Conservation (phyloP, 1,139 yeast species). For the Trichomonascaceae sp. region DNA sequence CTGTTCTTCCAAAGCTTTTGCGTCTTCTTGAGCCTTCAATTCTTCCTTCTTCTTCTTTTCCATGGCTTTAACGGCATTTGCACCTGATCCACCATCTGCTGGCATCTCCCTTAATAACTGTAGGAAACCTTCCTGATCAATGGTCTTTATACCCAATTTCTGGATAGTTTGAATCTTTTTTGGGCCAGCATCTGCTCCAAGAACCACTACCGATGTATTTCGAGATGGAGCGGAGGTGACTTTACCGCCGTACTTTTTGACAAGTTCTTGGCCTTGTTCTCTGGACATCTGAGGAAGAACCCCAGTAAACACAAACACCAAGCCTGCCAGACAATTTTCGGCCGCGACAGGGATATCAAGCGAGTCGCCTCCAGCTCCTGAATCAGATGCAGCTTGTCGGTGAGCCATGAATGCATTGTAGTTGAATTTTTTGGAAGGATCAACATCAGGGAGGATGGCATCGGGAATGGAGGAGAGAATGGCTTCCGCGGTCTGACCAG, state of each 20-base stretch:
- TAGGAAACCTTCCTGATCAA: slow-evolving; percentile 81
- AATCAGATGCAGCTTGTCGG: slow-evolving; percentile 24
- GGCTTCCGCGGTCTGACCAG: slow-evolving; percentile 39
- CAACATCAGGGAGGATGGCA: slow-evolving; percentile 57
- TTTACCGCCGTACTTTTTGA: slow-evolving; percentile 87
- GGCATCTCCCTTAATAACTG: slow-evolving; percentile 77
- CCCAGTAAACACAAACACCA: slow-evolving; percentile 93
- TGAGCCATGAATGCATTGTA: slow-evolving; percentile 49
- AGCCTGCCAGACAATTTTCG: slow-evolving; percentile 76
- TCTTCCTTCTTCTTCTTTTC: slow-evolving; percentile 66
- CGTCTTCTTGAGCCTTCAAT: slow-evolving; percentile 45
- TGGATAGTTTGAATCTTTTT: slow-evolving; percentile 81
- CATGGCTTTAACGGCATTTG: slow-evolving; percentile 65
- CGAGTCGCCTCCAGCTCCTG: slow-evolving; percentile 14
- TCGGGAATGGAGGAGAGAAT: slow-evolving; percentile 59
- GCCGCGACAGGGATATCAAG: slow-evolving; percentile 64
- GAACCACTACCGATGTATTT: slow-evolving; percentile 79
- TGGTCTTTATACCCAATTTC: slow-evolving; percentile 66
- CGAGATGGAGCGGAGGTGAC: slow-evolving; percentile 84
- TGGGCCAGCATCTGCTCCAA: slow-evolving; percentile 97
- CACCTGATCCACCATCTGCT: slow-evolving; percentile 83
- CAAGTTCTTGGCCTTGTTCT: slow-evolving; percentile 65
- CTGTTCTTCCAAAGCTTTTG: slow-evolving; percentile 37
- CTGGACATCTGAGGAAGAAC: slow-evolving; percentile 74
- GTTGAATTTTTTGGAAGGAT: slow-evolving; percentile 48